Evolutionary conservation across 2,329 filamentous ascomycete genomes (phyloP).

Genomic region (Talaromyces verruculosus): DNA sequence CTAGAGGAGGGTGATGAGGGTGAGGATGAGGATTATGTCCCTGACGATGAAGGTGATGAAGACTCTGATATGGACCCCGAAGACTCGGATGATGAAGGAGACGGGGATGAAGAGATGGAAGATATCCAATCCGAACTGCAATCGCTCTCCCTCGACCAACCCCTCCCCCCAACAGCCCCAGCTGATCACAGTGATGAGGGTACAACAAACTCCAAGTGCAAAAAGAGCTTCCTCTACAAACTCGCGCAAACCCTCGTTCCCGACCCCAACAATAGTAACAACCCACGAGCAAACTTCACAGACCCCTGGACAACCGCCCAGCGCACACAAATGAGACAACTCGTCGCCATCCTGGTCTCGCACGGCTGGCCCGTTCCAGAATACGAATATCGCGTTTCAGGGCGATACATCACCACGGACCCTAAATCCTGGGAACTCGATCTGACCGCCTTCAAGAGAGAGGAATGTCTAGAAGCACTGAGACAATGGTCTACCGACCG

Average conservation of each 20-base stretch:
- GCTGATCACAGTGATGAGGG: background rate
- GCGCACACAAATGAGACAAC: background rate
- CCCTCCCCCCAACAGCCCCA: background rate
- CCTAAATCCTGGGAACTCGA: background rate
- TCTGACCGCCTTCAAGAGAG: constrained; percentile 8
- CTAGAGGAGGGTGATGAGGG: constrained; percentile 7
- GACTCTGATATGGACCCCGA: background rate
- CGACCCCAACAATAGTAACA: too few species aligned
- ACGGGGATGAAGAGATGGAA: background rate
- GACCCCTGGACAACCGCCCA: background rate
- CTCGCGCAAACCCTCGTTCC: background rate
- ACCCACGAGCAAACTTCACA: background rate
- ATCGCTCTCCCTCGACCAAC: background rate
- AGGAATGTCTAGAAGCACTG: background rate
- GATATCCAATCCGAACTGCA: background rate
- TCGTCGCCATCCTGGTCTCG: constrained; percentile 9
- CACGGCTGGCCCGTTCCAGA: constrained; percentile 17
- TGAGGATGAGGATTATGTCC: constrained; percentile 13
- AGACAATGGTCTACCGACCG: background rate
- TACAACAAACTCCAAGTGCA: background rate
- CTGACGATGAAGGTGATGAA: background rate
- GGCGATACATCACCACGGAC: background rate
- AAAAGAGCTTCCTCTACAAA: constrained; percentile 13
- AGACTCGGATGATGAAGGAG: background rate
- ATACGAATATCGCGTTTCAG: constrained; percentile 7